These are phyloP conservation scores for Pythium aquatile DNA, from an alignment of 352 stramenopile species.

Conservation along the genomic window DNA sequence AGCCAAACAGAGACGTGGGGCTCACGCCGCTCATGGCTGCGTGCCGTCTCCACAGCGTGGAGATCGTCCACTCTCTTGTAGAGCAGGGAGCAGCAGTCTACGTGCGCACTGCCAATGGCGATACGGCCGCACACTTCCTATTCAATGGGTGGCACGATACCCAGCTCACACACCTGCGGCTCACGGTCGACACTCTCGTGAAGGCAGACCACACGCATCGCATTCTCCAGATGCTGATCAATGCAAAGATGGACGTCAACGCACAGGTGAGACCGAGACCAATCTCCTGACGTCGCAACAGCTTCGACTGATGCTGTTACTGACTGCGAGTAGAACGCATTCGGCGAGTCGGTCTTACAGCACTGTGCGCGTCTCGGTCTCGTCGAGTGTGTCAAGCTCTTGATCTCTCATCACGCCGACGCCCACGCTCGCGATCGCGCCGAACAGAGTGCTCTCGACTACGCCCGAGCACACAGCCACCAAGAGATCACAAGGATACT, in stretches of 20 bases:
- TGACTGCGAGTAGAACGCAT: slow-evolving; percentile 43
- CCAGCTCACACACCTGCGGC: slow-evolving; percentile 31
- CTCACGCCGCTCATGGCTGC: slow-evolving; percentile 72
- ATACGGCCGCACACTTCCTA: slow-evolving; percentile 66
- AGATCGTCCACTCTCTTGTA: slow-evolving; percentile 48
- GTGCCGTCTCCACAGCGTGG: slow-evolving; percentile 44
- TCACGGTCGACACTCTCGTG: slow-evolving; percentile 30
- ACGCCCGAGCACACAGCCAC: slow-evolving; percentile 37
- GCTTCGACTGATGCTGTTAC: not conserved
- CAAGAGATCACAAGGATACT: slow-evolving; percentile 33
- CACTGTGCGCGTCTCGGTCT: slow-evolving; percentile 52
- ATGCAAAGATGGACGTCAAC: slow-evolving; percentile 40
- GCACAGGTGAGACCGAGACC: slow-evolving; percentile 36
- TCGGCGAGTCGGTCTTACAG: slow-evolving; percentile 61
- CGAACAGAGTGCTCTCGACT: slow-evolving; percentile 40
- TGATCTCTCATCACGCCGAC: slow-evolving; percentile 46
- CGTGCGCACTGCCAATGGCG: slow-evolving; percentile 58
- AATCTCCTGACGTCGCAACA: not conserved
- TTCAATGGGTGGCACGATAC: slow-evolving; percentile 42
- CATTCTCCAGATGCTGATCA: slow-evolving; percentile 43
- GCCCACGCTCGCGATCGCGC: slow-evolving; percentile 33
- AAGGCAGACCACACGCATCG: slow-evolving; percentile 34
- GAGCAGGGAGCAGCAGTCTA: slow-evolving; percentile 48
- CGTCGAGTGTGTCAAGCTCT: slow-evolving; percentile 48
- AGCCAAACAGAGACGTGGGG: slow-evolving; percentile 35